Conservation (phyloP, 805 yeast species). For the Ogataea neopini region DNA sequence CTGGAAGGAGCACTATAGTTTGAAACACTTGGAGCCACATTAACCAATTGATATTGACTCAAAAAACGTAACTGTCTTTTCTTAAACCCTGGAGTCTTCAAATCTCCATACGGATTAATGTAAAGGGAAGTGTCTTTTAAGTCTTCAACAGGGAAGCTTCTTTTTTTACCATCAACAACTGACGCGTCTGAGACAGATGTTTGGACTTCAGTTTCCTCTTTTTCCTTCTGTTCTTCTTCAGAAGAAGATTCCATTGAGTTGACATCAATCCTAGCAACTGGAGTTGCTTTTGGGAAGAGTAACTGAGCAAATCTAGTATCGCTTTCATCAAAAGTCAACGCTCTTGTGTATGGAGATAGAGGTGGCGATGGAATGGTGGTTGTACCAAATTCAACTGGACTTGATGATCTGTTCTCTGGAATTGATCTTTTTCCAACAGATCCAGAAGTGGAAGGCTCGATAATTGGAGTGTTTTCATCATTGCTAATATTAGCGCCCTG, state of each 20-base stretch:
- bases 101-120: constrained; percentile 52
- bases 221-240: constrained; percentile 12
- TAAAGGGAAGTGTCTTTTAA: constrained; percentile 44
- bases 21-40: constrained; percentile 18
- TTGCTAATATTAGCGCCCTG: constrained; percentile 13
- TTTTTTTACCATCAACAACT: constrained; percentile 12
- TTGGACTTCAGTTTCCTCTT: constrained; percentile 5
- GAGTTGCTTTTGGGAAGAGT: constrained; percentile 28
- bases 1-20: constrained; percentile 4
- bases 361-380: constrained; percentile 41
- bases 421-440: constrained; percentile 8
- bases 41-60: constrained; percentile 47
- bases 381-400: constrained; percentile 14
- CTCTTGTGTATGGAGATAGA: constrained; percentile 37
- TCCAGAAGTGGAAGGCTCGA: not conserved
- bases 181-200: constrained; percentile 3
- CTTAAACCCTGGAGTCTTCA: constrained; percentile 46
- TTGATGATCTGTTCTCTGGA: constrained; percentile 7
- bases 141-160: constrained; percentile 49
- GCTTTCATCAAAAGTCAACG: constrained; percentile 27
- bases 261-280: constrained; percentile 12
- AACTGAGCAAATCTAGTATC: constrained; percentile 31
- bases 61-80: constrained; percentile 51
- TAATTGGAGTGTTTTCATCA: constrained; percentile 2
- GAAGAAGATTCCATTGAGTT: constrained; percentile 12